A percentile compares a stretch with the other conserved stretches of the same genome.
Evolutionary conservation across 345 rosid species (phyloP).

Genomic region (Aquilaria sinensis): DNA sequence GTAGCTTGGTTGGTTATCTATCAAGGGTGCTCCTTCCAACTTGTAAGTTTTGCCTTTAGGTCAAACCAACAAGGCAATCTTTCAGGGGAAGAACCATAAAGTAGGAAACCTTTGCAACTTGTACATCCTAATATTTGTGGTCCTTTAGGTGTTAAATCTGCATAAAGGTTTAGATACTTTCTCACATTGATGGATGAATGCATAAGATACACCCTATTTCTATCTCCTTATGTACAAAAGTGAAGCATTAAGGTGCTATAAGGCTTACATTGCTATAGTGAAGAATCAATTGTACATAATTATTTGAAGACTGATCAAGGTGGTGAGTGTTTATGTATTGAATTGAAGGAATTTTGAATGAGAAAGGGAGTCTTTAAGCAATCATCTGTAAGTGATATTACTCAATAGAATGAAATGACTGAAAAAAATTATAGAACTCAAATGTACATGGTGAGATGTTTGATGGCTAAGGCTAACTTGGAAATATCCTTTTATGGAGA

Average conservation of each 20-base stretch:
- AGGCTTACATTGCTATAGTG: neutral
- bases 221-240: neutral
- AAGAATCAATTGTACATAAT: neutral
- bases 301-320: neutral
- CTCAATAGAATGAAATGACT: slow-evolving; percentile 3
- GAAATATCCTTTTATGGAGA: neutral
- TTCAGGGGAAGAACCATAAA: neutral
- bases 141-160: slow-evolving; percentile 4
- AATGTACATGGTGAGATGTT: slow-evolving; percentile 8
- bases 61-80: slow-evolving; percentile 1
- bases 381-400: neutral
- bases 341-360: neutral
- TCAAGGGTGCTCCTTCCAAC: neutral
- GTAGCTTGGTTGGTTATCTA: neutral
- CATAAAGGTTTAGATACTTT: neutral
- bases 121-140: slow-evolving; percentile 4
- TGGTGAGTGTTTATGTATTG: neutral
- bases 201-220: neutral
- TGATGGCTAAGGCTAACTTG: slow-evolving; percentile 10
- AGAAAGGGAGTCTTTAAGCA: neutral
- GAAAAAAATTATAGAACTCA: neutral
- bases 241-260: neutral
- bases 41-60: neutral
- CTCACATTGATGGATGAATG: slow-evolving; percentile 7
- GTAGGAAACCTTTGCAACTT: neutral